Evolutionary conservation across 176 grass and related monocot genomes (phyloP), one percentile per base, ranked within the genome.

Genomic region (Rhynchospora pubera): DNA sequence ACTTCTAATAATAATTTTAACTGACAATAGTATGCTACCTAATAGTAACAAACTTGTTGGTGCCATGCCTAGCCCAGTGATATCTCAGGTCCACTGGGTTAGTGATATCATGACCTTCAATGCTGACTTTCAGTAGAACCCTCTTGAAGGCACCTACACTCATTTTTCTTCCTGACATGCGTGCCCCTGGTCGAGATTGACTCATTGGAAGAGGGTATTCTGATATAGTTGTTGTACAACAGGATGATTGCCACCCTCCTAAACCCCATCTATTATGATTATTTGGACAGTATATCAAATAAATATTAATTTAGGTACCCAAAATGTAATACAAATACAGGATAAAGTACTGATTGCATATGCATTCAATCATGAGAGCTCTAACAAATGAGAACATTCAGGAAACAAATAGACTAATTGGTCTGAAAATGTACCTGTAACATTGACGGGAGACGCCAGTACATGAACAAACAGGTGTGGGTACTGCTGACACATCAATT

Each of bases 121-220:
- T 43, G 13, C 67, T 43, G 24, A 84, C 66, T 77, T 72, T 61
- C 52, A 73, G 83, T 8, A 84, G 69, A 75, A 84, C 68, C 83
- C 74, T 84, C 69, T 26, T 45, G 23, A 75, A 84, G 34, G 83
- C 83, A 46, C 83, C 83, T 2, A 84, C 48, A 72, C 83, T 84
- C 83, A 84, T 84, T 24, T 84, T 84, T 22, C 83, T 77, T 47
- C 83, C 83, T 16, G 83, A 67, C 3, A 76, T 23, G 53, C 83
- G 83, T 10, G 67, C 67, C 3, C 83, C 83, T 2, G 83, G 83
- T 59, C 83, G 56, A 44, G 83, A 62, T 55, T 67, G 67, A 11
- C 83, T 84, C 69, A 84, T 77, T 14, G 83, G 83, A 18, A 84
- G 83, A 60, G 83, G 83, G 58, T 84, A 77, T 42, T 84, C 83